Percentiles rank a stretch among this genome's conserved stretches.
Conservation (phyloP, 2,329 filamentous ascomycete species). For the Colletotrichum agaves region DNA sequence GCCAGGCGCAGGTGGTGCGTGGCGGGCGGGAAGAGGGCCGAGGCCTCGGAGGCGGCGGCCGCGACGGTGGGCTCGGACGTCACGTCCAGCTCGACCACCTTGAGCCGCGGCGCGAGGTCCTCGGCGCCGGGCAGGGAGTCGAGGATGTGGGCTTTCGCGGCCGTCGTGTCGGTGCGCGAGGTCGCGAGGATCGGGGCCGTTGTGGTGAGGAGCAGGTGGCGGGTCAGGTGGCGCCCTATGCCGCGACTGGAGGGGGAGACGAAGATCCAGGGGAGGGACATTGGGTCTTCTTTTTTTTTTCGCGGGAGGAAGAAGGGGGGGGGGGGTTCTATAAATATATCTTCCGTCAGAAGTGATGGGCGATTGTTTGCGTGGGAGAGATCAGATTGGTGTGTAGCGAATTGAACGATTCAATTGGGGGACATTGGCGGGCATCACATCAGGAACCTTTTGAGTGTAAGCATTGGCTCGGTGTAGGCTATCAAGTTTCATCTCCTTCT, state of each 20-base stretch:
- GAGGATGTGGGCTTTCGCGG: conserved; percentile 49
- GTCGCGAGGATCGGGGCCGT: conserved; percentile 60
- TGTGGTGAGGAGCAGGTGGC: conserved; percentile 59
- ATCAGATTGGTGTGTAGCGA: too few relatives aligned
- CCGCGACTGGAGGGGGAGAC: conserved; percentile 60
- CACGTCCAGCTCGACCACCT: conserved; percentile 56
- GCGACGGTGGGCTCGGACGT: conserved; percentile 71
- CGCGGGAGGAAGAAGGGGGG: too few relatives aligned
- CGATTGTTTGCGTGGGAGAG: too few relatives aligned
- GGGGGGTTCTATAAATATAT: too few relatives aligned
- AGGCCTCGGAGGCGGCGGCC: conserved; percentile 63
- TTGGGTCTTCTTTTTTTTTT: conserved; percentile 37
- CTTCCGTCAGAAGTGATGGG: too few relatives aligned
- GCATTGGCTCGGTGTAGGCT: too few relatives aligned
- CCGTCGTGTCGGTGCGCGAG: conserved; percentile 49
- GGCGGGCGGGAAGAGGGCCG: conserved; percentile 60
- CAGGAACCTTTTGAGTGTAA: too few relatives aligned
- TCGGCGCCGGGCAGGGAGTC: conserved; percentile 41
- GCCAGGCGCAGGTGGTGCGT: conserved; percentile 73
- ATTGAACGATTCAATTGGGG: too few relatives aligned
- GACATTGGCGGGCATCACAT: too few relatives aligned
- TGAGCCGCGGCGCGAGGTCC: conserved; percentile 48
- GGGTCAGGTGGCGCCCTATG: conserved; percentile 60
- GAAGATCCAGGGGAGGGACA: conserved; percentile 63
- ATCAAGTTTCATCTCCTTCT: too few relatives aligned